Base-by-base conservation (phyloP, 306 rosid genomes). In the Pyrus betulifolia region DNA sequence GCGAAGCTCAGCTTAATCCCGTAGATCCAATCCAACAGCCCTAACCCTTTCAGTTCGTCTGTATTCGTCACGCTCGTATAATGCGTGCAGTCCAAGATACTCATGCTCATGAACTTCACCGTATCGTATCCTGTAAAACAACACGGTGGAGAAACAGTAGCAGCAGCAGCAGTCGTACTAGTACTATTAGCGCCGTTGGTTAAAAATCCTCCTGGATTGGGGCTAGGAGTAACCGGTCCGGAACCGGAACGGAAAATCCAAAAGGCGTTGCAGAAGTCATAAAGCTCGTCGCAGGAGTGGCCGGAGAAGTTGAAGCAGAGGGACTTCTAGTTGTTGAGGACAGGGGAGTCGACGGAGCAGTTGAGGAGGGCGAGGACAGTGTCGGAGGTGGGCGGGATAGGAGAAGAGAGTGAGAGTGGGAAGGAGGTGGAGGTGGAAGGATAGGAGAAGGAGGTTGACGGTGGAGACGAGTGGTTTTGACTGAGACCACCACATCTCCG, bases 211-310 rank as follows among this genome's bases (percentile, higher is more conserved):
- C 54, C 54, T 15, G 54, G 54, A 5, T 6, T 49, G 54, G 21
- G 21, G 19, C 19, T 49, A 49, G 54, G 54, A 49, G 19, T 49
- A 4, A 21, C 54, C 15, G 1, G 2, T 13, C 66, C 66, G 8
- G 15, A 13, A 28, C 66, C 40, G 87, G 87, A 66, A 79, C 82
- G 97, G 76, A 91, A 94, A 3, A 94, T 84, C 70, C 97, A 73
- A 27, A 94, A 94, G 14, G 97, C 96, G 38, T 90, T 94, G 78
- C 98, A 91, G 3, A 91, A 40, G 5, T 81, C 82, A 69, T 91
- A 94, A 19, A 94, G 97, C 83, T 94, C 97, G 61, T 94, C 95
- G 67, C 98, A 91, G 1, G 96, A 86, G 80, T 94, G 98, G 5
- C 93, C 97, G 0, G 91, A 91, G 76, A 94, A 90, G 82, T 91